Evolutionary conservation across 2,329 filamentous ascomycete species (phyloP), one percentile per base, ranked within the genome.

Genomic region (Arthroderma sp.): DNA sequence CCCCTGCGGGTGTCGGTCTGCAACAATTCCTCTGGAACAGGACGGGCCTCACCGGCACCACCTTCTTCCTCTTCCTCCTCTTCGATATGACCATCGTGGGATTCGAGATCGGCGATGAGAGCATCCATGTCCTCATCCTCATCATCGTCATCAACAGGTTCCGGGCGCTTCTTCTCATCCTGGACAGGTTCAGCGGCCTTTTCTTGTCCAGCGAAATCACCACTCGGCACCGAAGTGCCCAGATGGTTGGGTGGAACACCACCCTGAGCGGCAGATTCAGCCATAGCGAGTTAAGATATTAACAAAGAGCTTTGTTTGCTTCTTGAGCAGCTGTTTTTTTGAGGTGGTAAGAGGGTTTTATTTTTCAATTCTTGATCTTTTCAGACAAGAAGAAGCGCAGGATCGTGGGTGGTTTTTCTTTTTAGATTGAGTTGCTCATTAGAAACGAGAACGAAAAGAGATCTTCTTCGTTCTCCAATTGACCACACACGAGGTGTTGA

Each of bases 31-130:
- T 89, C 82, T 9, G 84, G 77, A 38, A 86, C 72, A 42, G 74
- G 65, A 47, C 77, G 78, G 52, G 63, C 63, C 52, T 73, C 76
- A 36, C 71, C 70, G 29, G 69, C 64, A 31, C 65, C 68, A 50
- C 71, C 71, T 38, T 73, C 66, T 36, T 73, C 68, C 41, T 72
- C 78, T 47, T 82, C 78, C 29, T 82, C 78, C 29, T 82, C 78
- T 28, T 80, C 71, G 44, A 75, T 73, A 54, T 80, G 77, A 45
- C 81, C 84, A 64, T 91, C 85, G 56, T 86, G 73, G 36, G 81
- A 86, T 68, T 91, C 83, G 54, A 93, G 80, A 57, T 91, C 86
- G 63, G 87, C 83, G 54, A 94, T 93, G 58, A 94, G 73, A 58
- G 80, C 78, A 60, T 93, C 84, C 54, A 94, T 86, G 62, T 89